phyloP scores from a whole-genome alignment of 1,284 basidiomycete species.

The Phellopilus nigrolimitatus region DNA sequence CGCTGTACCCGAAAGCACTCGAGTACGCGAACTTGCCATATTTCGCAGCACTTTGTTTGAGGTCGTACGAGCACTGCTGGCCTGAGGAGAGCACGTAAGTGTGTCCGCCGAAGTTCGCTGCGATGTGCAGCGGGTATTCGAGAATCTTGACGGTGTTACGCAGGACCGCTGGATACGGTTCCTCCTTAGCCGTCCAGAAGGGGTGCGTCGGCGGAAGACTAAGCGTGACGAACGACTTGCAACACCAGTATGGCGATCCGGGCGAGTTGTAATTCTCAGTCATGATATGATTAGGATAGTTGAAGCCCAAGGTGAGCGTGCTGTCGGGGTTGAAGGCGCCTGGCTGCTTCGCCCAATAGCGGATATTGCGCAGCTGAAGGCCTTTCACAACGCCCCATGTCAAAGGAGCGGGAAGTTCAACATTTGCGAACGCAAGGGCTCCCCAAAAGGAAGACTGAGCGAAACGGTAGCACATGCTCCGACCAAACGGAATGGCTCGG shows the following conservation, averaged over 20 bases:
- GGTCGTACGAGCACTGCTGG: conserved; percentile 73
- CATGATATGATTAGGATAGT: conserved; percentile 71
- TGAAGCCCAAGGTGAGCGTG: conserved; percentile 70
- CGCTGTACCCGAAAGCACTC: conserved; percentile 70
- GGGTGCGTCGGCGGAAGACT: conserved; percentile 59
- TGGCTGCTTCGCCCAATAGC: conserved; percentile 62
- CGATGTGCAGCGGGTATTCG: conserved; percentile 64
- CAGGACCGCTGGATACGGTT: conserved; percentile 50
- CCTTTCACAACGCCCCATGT: conserved; percentile 75
- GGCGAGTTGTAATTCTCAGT: conserved; percentile 79
- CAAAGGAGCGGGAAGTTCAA: conserved; percentile 62
- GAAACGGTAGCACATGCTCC: conserved; percentile 74
- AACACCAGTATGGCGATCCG: conserved; percentile 80
- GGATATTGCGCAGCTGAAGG: conserved; percentile 65
- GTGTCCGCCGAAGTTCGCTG: conserved; percentile 57
- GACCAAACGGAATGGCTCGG: conserved; percentile 70
- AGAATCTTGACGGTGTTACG: conserved; percentile 44
- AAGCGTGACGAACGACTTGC: conserved; percentile 72
- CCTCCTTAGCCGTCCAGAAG: conserved; percentile 66
- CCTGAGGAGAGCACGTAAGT: conserved; percentile 71
- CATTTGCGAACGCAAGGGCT: conserved; percentile 65
- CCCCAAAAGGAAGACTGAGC: conserved; percentile 78
- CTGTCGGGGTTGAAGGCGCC: conserved; percentile 60
- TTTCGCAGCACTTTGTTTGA: conserved; percentile 74
- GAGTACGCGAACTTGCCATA: conserved; percentile 77